Conservation (phyloP, 345 rosid species). For the Pistacia vera region DNA sequence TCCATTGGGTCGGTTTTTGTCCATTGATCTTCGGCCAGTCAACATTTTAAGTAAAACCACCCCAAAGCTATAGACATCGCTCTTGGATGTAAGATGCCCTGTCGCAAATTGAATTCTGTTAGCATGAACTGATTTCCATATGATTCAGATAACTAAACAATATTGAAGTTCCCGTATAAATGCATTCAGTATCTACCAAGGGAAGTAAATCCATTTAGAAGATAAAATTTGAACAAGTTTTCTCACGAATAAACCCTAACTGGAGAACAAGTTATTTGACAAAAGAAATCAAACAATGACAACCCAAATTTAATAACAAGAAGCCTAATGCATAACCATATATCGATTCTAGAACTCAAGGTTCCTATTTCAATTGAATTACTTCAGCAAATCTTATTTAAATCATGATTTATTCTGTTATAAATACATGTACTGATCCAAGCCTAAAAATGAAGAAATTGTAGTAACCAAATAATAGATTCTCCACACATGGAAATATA, state of each 20-base stretch:
- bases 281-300: background rate
- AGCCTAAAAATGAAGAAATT: background rate
- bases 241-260: background rate
- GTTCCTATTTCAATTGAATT: background rate
- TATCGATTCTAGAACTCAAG: background rate
- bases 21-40: slow-evolving; percentile 49
- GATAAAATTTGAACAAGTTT: background rate
- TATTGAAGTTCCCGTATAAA: background rate
- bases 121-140: background rate
- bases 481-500: background rate
- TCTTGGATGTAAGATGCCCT: slow-evolving; percentile 49
- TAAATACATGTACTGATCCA: background rate
- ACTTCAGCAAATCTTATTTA: background rate
- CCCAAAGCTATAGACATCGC: slow-evolving; percentile 44
- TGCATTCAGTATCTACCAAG: no score
- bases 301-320: background rate
- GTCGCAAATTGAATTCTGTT: slow-evolving; percentile 7
- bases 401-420: background rate
- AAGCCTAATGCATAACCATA: background rate
- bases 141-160: background rate
- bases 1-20: slow-evolving; percentile 20
- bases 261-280: background rate
- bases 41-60: slow-evolving; percentile 48
- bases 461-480: background rate
- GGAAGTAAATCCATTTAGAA: background rate